Conservation (phyloP, 306 rosid genomes). For the Phaseolus lunatus region DNA sequence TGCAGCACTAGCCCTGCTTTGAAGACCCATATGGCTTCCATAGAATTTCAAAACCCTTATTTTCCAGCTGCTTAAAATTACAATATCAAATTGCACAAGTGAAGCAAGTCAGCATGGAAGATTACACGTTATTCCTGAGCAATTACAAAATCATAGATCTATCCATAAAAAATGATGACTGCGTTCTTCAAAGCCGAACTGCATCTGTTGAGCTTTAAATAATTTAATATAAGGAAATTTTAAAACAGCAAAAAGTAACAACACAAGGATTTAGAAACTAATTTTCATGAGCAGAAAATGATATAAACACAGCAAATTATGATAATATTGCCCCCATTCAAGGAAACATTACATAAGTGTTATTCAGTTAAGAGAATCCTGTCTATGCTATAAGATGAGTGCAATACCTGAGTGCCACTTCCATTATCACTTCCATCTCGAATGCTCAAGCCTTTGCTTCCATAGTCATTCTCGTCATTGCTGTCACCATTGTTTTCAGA, state of each 20-base stretch:
- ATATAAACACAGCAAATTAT: constrained; percentile 17
- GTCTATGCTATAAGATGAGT: constrained; percentile 6
- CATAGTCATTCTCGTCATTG: constrained; percentile 62
- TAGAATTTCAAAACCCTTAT: constrained; percentile 6
- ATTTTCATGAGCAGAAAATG: constrained; percentile 35
- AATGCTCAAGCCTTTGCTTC: constrained; percentile 57
- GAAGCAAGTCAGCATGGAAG: neutral
- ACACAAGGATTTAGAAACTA: constrained; percentile 21
- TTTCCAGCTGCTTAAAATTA: constrained; percentile 4
- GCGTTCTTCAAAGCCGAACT: neutral
- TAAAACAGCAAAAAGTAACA: constrained; percentile 35
- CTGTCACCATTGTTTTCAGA: constrained; percentile 63
- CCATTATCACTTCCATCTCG: constrained; percentile 71
- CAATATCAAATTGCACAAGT: neutral
- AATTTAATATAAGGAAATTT: neutral
- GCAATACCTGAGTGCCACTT: constrained; percentile 73
- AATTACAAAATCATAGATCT: neutral
- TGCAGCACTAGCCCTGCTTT: constrained; percentile 7
- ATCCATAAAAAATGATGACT: neutral
- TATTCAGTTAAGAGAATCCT: constrained; percentile 1
- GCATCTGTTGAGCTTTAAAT: neutral
- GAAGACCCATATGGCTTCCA: constrained; percentile 20
- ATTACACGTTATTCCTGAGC: neutral
- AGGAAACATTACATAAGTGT: neutral
- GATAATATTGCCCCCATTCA: neutral